Percentiles rank a stretch among this genome's conserved stretches.
phyloP scores from a whole-genome alignment of 1,139 yeast species.

The Hanseniaspora gamundiae region DNA sequence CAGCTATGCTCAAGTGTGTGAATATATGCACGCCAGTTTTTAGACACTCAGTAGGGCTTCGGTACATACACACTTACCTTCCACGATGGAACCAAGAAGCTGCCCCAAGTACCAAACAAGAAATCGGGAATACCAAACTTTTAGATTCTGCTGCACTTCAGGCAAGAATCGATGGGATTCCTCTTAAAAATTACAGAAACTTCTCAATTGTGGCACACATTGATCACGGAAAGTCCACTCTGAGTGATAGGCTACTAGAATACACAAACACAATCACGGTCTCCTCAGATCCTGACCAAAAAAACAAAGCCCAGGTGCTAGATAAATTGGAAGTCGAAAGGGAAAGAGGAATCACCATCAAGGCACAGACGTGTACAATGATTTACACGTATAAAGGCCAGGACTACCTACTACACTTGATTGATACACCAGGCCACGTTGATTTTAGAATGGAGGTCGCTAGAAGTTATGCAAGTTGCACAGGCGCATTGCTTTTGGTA shows the following conservation, averaged over 20 bases:
- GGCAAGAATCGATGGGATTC: constrained; percentile 58
- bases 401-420: constrained; percentile 77
- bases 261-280: constrained; percentile 64
- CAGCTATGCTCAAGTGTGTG: too few relatives aligned
- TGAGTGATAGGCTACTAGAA: constrained; percentile 78
- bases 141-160: constrained; percentile 14
- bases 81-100: background rate
- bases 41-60: too few relatives aligned
- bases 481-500: constrained; percentile 80
- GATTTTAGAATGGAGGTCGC: constrained; percentile 92
- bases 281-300: background rate
- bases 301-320: constrained; percentile 44
- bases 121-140: background rate
- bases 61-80: background rate
- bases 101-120: background rate
- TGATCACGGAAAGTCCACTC: constrained; percentile 92
- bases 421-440: constrained; percentile 97
- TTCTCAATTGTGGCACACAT: constrained; percentile 95
- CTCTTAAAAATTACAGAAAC: constrained; percentile 72
- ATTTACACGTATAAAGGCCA: constrained; percentile 56
- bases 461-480: constrained; percentile 89
- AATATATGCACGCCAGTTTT: too few relatives aligned
- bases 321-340: constrained; percentile 91
- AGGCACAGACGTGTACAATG: constrained; percentile 96
- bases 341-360: constrained; percentile 91